Conservation (phyloP, 106 monocot genomes). For the Amphibolis antarctica region DNA sequence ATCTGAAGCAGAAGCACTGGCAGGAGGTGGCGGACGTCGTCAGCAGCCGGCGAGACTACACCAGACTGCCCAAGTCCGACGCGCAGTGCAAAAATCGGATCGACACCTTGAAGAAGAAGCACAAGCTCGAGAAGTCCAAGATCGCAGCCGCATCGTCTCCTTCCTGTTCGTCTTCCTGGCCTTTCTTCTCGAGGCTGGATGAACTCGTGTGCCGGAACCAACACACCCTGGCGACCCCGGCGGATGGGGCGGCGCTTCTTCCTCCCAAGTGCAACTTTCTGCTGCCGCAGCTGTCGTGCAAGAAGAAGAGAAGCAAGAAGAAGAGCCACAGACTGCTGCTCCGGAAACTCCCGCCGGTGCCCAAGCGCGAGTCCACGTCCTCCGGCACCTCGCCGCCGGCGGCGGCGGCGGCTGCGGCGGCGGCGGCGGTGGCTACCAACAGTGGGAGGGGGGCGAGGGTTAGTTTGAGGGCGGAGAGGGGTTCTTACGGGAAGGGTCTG, state of each 20-base stretch:
- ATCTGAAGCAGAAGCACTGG: slow-evolving; percentile 74
- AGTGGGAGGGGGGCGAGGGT: neutral
- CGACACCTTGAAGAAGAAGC: slow-evolving; percentile 94
- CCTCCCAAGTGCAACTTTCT: slow-evolving; percentile 1
- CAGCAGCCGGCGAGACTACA: slow-evolving; percentile 52
- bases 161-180: slow-evolving; percentile 40
- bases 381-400: slow-evolving; percentile 40
- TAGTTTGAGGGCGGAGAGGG: neutral
- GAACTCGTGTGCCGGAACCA: slow-evolving; percentile 33
- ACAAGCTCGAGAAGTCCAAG: slow-evolving; percentile 69
- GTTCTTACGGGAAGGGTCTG: slow-evolving; percentile 13
- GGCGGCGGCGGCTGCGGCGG: neutral
- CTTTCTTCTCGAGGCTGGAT: slow-evolving; percentile 64
- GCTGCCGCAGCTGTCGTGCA: slow-evolving; percentile 21
- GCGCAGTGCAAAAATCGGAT: slow-evolving; percentile 91
- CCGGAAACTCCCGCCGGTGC: slow-evolving; percentile 8
- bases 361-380: slow-evolving; percentile 12
- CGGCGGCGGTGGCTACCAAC: slow-evolving; percentile 6
- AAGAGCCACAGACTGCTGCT: slow-evolving; percentile 23
- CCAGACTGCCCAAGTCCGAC: slow-evolving; percentile 47
- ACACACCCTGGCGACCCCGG: slow-evolving; percentile 1
- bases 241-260: slow-evolving; percentile 11
- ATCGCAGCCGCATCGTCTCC: slow-evolving; percentile 1
- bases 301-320: slow-evolving; percentile 15
- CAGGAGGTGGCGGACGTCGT: slow-evolving; percentile 90